These are phyloP conservation scores for Cyberlindnera amylophila DNA, from an alignment of 805 yeast species.

Conservation along the genomic window DNA sequence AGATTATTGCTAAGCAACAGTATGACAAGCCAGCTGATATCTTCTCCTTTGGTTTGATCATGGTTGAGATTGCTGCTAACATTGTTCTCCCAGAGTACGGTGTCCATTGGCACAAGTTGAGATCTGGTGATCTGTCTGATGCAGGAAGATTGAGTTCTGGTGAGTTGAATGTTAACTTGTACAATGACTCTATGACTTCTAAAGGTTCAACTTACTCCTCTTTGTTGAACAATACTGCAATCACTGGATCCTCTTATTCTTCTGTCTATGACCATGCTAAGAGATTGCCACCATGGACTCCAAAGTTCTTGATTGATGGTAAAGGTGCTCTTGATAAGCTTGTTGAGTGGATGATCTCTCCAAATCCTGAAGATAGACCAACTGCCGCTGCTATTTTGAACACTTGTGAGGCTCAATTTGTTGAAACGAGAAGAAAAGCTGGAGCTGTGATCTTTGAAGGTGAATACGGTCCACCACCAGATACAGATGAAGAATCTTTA, in stretches of 20 bases:
- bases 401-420: conserved; percentile 68
- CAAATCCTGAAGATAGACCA: conserved; percentile 79
- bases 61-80: conserved; percentile 95
- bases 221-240: conserved; percentile 22
- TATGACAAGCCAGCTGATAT: conserved; percentile 93
- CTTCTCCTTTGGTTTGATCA: conserved; percentile 88
- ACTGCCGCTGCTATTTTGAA: conserved; percentile 67
- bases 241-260: conserved; percentile 28
- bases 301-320: conserved; percentile 73
- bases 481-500: conserved; percentile 29
- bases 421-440: conserved; percentile 77
- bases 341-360: conserved; percentile 87
- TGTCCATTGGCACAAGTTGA: conserved; percentile 89
- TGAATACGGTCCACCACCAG: conserved; percentile 82
- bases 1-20: conserved; percentile 73
- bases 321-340: conserved; percentile 68
- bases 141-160: conserved; percentile 84
- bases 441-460: conserved; percentile 96
- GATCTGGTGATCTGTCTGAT: conserved; percentile 93
- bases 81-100: conserved; percentile 95
- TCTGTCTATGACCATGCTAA: conserved; percentile 21
- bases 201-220: conserved; percentile 25
- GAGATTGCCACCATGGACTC: conserved; percentile 79
- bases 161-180: conserved; percentile 41
- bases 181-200: conserved; percentile 24